These are phyloP conservation scores for Cyclocybe aegerita DNA, from an alignment of 768 basidiomycete genomes.

Conservation along the genomic window DNA sequence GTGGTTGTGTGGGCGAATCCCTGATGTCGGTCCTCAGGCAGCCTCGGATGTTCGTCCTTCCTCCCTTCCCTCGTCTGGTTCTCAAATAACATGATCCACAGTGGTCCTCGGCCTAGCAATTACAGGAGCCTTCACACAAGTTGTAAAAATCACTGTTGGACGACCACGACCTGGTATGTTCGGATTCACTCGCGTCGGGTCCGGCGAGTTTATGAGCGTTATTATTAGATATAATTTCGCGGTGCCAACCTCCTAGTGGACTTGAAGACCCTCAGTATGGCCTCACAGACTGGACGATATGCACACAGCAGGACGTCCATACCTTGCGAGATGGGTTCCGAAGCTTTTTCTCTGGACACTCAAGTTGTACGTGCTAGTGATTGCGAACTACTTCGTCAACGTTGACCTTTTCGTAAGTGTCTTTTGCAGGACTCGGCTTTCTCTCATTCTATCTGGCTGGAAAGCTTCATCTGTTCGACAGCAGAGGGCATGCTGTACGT, in stretches of 20 bases:
- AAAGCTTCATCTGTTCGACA: conserved; percentile 89
- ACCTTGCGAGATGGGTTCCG: conserved; percentile 83
- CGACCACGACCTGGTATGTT: conserved; percentile 79
- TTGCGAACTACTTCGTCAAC: not conserved
- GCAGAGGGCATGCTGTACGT: conserved; percentile 67
- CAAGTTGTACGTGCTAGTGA: conserved; percentile 59
- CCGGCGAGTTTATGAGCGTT: not conserved
- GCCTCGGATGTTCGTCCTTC: conserved; percentile 37
- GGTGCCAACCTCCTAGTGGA: conserved; percentile 70
- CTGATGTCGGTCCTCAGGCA: conserved; percentile 25
- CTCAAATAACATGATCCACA: conserved; percentile 22
- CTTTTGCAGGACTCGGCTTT: conserved; percentile 92
- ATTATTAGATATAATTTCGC: conserved; percentile 55
- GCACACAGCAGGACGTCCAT: conserved; percentile 62
- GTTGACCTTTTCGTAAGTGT: conserved; percentile 47
- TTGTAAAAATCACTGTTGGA: conserved; percentile 85
- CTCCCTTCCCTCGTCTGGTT: not conserved
- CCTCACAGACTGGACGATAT: conserved; percentile 72
- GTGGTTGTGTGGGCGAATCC: not conserved
- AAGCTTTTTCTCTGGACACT: conserved; percentile 92
- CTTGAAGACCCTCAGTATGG: conserved; percentile 70
- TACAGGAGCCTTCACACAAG: conserved; percentile 81
- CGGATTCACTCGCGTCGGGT: not conserved
- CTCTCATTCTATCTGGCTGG: conserved; percentile 87
- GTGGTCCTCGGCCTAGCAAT: conserved; percentile 75